Percentiles rank a stretch among this genome's conserved stretches.
phyloP scores from a whole-genome alignment of 225 moss, liverwort and hornwort genomes.

The Pseudoscleropodium purum region DNA sequence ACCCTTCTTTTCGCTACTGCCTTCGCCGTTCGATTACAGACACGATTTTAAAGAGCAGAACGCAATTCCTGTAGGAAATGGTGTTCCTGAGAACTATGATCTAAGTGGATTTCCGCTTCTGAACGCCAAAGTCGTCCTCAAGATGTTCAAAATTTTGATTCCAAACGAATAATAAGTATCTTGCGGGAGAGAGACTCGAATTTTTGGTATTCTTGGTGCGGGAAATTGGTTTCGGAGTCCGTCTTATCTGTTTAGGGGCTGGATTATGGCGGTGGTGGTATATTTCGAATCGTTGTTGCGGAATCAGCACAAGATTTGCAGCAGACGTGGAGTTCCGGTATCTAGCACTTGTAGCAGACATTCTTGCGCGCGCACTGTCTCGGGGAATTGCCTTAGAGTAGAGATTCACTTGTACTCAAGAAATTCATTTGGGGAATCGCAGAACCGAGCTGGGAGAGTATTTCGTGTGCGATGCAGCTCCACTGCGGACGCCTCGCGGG shows the following conservation, averaged over 20 bases:
- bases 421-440: neutral
- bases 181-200: neutral
- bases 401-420: conserved; percentile 1
- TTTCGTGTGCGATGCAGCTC: conserved; percentile 21
- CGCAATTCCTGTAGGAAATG: neutral
- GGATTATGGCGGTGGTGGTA: conserved; percentile 25
- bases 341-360: neutral
- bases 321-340: neutral
- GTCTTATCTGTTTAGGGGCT: neutral
- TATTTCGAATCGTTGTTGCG: conserved; percentile 5
- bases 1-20: neutral
- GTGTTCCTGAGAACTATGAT: neutral
- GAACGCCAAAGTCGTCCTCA: neutral
- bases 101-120: neutral
- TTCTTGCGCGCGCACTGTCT: neutral
- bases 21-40: neutral
- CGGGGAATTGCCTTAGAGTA: neutral
- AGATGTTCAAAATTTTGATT: neutral
- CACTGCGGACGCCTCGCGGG: conserved; percentile 23
- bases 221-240: neutral
- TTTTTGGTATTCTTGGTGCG: neutral
- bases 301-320: conserved; percentile 10
- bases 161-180: neutral
- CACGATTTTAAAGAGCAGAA: neutral
- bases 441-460: neutral